Evolutionary conservation across 2,329 filamentous ascomycete species (phyloP), one percentile per base, ranked within the genome.

Genomic region (Pseudogymnoascus sp.): DNA sequence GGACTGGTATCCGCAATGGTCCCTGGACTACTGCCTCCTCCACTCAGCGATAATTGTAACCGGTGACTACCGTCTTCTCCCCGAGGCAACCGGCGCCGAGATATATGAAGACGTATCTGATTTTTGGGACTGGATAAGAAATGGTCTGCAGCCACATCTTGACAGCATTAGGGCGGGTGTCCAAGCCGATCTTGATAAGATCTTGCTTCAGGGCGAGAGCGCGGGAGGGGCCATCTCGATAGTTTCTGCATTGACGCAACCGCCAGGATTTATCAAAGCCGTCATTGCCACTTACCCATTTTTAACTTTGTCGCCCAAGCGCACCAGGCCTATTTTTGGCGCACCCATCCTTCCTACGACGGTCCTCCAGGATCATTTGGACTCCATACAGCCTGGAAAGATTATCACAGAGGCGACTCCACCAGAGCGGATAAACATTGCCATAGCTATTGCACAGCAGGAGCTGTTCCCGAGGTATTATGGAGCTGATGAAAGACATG

Each of bases 21-120:
- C 76, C 6, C 67, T 80, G 6, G 72, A 78, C 6, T 71, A 79
- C 40, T 71, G 75, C 23, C 70, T 72, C 1, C 65, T 69, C 25
- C 73, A 76, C 59, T 68, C 68, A 12, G 78, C 80, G n/a, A 76
- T 83, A 49, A 71, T 79, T 25, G 67, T 83, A 5, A 71, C 75
- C 1, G 77, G 79, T 0, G 78, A 81, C 68, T 80, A 84, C 71
- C 80, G 80, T 7, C 76, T 83, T 3, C 64, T 80, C n/a, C 81
- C 81, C 21, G 80, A 82, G 63, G 72, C 77, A 61, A 78, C 62
- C 18, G 78, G 78, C 35, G 58, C 70, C 2, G 77, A 83, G 14
- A 78, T 82, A 63, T 72, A 81, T 23, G 68, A 75, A 5, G 81
- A 83, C 66, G 64, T 83, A 0, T 61, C 70, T 7, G 77, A 80